A percentile compares a stretch with the other conserved stretches of the same genome.
Evolutionary conservation across 176 grass and related monocot genomes (phyloP).

Genomic region (Dactylis glomerata): DNA sequence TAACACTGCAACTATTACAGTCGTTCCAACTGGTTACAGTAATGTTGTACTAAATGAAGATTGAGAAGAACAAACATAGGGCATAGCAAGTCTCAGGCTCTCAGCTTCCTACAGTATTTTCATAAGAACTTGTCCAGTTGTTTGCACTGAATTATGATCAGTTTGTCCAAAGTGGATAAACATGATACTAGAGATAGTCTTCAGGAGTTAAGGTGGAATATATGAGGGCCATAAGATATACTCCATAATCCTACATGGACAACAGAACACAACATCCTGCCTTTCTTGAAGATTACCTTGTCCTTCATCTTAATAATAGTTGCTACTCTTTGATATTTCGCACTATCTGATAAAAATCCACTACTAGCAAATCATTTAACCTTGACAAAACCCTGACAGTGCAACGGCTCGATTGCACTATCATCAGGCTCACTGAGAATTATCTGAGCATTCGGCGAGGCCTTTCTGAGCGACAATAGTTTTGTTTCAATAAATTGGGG

Average conservation of each 20-base stretch:
- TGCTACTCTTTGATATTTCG: not conserved
- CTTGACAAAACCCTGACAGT: not conserved
- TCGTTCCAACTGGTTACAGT: not conserved
- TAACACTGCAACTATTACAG: not conserved
- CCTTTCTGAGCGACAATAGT: not conserved
- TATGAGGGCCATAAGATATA: not conserved
- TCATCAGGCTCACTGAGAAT: not conserved
- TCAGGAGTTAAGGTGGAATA: not conserved
- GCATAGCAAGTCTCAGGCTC: not conserved
- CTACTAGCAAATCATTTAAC: not conserved
- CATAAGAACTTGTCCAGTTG: not conserved
- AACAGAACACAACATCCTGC: not conserved
- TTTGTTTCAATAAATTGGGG: not conserved
- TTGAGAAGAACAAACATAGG: not conserved
- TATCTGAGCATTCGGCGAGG: constrained; percentile 5
- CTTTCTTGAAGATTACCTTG: not conserved
- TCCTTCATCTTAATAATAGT: not conserved
- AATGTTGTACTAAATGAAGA: not conserved
- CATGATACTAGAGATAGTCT: not conserved
- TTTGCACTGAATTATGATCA: not conserved
- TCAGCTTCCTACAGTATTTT: not conserved
- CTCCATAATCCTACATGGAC: not conserved
- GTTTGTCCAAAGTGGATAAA: not conserved
- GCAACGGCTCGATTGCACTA: not conserved
- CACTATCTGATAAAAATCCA: not conserved